Percentiles rank a stretch among this genome's conserved stretches.
phyloP scores from a whole-genome alignment of 768 basidiomycete genomes.

The Pulveroboletus sp. region DNA sequence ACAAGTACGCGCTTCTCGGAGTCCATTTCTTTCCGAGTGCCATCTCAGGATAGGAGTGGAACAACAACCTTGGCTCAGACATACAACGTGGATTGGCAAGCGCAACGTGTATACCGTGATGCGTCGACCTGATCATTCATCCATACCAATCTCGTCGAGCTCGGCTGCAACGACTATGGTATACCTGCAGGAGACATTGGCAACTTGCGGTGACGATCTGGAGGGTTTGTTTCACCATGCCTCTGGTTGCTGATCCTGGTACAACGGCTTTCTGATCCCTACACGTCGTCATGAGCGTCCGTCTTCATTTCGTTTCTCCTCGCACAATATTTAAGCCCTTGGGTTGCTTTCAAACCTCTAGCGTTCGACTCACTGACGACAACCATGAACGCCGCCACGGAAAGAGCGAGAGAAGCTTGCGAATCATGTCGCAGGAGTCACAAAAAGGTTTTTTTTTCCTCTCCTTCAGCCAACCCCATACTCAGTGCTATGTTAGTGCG shows the following conservation, averaged over 20 bases:
- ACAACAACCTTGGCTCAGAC: not conserved
- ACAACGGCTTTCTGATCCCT: constrained; percentile 10
- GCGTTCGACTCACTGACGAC: constrained; percentile 2
- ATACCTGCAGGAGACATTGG: not conserved
- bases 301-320: constrained; percentile 10
- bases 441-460: constrained; percentile 18
- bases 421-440: constrained; percentile 22
- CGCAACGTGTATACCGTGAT: constrained; percentile 21
- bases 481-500: constrained; percentile 15
- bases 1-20: constrained; percentile 17
- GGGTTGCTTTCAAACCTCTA: not conserved
- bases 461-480: not conserved
- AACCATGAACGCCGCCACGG: constrained; percentile 16
- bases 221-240: constrained; percentile 5
- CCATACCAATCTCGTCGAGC: constrained; percentile 3
- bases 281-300: constrained; percentile 1
- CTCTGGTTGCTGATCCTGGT: constrained; percentile 9
- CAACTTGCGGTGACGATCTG: constrained; percentile 16
- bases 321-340: constrained; percentile 20
- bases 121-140: constrained; percentile 6
- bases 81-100: constrained; percentile 19
- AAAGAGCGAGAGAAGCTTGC: constrained; percentile 29
- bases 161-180: not conserved
- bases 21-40: constrained; percentile 8
- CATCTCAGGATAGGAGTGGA: constrained; percentile 15